These are phyloP conservation scores for Dichomitus squalens DNA, from an alignment of 1,284 basidiomycete species.

Conservation along the genomic window DNA sequence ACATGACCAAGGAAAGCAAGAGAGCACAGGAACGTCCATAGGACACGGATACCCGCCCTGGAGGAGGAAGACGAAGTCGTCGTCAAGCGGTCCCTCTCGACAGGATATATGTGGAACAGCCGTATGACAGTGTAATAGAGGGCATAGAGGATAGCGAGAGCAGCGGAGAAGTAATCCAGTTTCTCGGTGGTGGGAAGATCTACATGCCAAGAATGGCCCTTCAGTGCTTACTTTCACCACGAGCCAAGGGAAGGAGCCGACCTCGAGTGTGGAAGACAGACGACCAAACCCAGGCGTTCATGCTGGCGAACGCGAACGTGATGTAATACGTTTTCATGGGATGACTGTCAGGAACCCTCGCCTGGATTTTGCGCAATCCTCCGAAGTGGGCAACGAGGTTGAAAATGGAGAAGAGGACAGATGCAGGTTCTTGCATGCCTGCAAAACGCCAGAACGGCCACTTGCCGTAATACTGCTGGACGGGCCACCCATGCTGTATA, in stretches of 20 bases:
- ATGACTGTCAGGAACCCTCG: conserved; percentile 55
- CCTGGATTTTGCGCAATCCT: conserved; percentile 54
- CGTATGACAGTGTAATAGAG: conserved; percentile 78
- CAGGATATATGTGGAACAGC: conserved; percentile 76
- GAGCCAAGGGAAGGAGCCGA: conserved; percentile 36
- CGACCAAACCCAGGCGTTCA: conserved; percentile 95
- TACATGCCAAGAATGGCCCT: conserved; percentile 32
- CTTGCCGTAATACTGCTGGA: conserved; percentile 93
- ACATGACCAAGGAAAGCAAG: conserved; percentile 68
- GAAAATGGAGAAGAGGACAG: conserved; percentile 85
- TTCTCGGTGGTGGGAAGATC: conserved; percentile 88
- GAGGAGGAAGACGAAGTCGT: conserved; percentile 27
- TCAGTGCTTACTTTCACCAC: conserved; percentile 2
- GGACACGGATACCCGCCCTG: conserved; percentile 14
- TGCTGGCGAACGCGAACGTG: conserved; percentile 70
- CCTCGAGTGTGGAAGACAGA: conserved; percentile 92
- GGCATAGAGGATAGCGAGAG: conserved; percentile 76
- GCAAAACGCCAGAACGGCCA: conserved; percentile 91
- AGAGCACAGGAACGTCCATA: conserved; percentile 51
- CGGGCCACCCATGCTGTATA: conserved; percentile 39
- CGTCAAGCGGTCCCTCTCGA: conserved; percentile 31
- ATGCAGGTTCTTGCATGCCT: conserved; percentile 94
- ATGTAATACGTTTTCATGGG: conserved; percentile 76
- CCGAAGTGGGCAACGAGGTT: conserved; percentile 79
- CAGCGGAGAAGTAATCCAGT: conserved; percentile 95